Evolutionary conservation across 148 eudicot genomes (phyloP).

Genomic region (Polygonum aviculare): DNA sequence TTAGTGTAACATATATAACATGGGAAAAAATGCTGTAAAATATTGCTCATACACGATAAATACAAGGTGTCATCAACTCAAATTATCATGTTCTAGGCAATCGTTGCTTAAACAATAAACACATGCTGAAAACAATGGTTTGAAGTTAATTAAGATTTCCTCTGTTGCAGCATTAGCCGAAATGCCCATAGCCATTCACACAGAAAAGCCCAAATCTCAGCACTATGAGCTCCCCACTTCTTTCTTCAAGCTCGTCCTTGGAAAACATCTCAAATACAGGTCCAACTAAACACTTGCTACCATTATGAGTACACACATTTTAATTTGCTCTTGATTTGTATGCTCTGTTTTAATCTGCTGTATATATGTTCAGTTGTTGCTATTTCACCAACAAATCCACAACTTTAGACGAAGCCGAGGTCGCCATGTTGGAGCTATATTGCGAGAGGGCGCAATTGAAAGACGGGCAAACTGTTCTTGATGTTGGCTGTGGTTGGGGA

Average conservation of each 20-base stretch:
- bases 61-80: too few species aligned
- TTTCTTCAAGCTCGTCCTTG: conserved; percentile 90
- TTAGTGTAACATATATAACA: too few species aligned
- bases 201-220: conserved; percentile 71
- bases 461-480: conserved; percentile 92
- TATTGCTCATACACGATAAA: too few species aligned
- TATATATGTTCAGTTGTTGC: conserved; percentile 60
- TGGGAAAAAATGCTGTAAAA: too few species aligned
- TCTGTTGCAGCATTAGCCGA: conserved; percentile 59
- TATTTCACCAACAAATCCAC: conserved; percentile 47
- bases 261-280: conserved; percentile 93
- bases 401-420: conserved; percentile 79
- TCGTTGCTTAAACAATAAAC: too few species aligned
- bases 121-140: background rate
- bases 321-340: background rate
- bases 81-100: too few species aligned
- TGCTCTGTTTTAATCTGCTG: background rate
- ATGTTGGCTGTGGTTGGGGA: conserved; percentile 99
- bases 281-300: background rate
- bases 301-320: background rate
- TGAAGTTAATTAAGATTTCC: background rate
- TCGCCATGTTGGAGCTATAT: conserved; percentile 71
- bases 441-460: conserved; percentile 69
- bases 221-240: conserved; percentile 96
- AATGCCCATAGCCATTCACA: conserved; percentile 87